These are phyloP conservation scores for Mycosarcoma mackinlayi DNA, from an alignment of 1,284 basidiomycete species.

Conservation along the genomic window DNA sequence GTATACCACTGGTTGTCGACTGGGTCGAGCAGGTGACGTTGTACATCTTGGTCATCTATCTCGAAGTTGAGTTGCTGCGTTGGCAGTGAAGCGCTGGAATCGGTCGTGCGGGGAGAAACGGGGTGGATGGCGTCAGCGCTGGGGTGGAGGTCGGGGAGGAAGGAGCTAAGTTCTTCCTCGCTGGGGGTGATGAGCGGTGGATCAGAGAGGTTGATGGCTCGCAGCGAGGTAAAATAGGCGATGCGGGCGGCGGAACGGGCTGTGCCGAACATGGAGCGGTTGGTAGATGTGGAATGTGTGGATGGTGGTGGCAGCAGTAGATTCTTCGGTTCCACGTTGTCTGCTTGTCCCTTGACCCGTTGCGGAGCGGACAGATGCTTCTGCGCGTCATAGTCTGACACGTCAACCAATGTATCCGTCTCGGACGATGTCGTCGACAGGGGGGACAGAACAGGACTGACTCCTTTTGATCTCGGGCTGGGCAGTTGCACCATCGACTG, in stretches of 20 bases:
- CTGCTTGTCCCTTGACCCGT: too few species aligned
- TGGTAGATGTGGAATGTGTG: background rate
- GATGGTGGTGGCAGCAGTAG: slow-evolving; percentile 15
- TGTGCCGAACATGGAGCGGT: slow-evolving; percentile 12
- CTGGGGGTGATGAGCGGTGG: slow-evolving; percentile 27
- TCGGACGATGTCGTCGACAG: background rate
- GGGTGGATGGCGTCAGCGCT: background rate
- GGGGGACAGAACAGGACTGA: background rate
- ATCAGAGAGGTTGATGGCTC: slow-evolving; percentile 15
- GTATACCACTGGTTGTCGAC: slow-evolving; percentile 49
- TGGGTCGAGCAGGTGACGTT: slow-evolving; percentile 11
- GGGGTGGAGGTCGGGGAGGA: slow-evolving; percentile 23
- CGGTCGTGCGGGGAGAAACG: background rate
- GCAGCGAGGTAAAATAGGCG: slow-evolving; percentile 27
- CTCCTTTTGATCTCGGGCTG: background rate
- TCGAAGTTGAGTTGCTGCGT: too few species aligned
- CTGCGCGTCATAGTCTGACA: background rate
- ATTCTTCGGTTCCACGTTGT: background rate
- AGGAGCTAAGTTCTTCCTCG: slow-evolving; percentile 27
- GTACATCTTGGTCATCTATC: background rate
- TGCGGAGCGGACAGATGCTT: too few species aligned
- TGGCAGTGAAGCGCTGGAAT: background rate
- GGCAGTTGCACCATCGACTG: slow-evolving; percentile 11
- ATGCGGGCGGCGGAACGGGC: slow-evolving; percentile 13
- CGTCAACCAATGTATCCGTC: slow-evolving; percentile 12